Evolutionary conservation across 305 asterid species (phyloP), one percentile per base, ranked within the genome.

Genomic region (Fraxinus greggii): DNA sequence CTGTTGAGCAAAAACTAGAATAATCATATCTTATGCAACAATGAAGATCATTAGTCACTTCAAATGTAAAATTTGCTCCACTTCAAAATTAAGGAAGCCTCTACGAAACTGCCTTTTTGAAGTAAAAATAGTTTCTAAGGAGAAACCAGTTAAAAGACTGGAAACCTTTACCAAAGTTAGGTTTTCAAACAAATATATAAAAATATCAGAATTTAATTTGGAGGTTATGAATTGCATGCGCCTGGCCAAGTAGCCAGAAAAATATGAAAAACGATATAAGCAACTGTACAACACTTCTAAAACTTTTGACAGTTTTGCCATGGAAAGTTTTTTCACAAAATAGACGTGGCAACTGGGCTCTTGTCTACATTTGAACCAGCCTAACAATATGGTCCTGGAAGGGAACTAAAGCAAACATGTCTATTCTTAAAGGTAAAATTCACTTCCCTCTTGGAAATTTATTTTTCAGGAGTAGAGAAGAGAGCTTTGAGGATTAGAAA

Each of bases 1-100:
- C 99, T 97, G 87, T 84, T 83, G 26, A 85, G 72, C 26, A 56
- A 65, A 86, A 80, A 72, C 65, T 85, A 79, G 24, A 86, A 72
- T 48, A 54, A 80, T 89, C 84, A 86, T 6, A 84, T 73, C 33
- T 85, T 61, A 75, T 65, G 75, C 61, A 70, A 80, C 77, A 78
- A 45, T 65, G 51, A 81, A 72, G 65, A 77, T 73, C 45, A 63
- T 65, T 65, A 65, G 73, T 70, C 76, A 17, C 24, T 70, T 70
- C 17, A 7, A n/a, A 31, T 70, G 24, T 70, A 70, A 70, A 70
- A 70, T 15, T 19, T 31, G 42, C 17, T 70, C 76, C 76, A 70
- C 42, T 70, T 70, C 45, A 70, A 70, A 24, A 32, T 17, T 31
- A 13, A 70, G 24, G 13, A 70, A 32, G 76, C 45, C 76, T 69